phyloP scores from a whole-genome alignment of 116 monocot genomes.

The Trichopus zeylanicus region DNA sequence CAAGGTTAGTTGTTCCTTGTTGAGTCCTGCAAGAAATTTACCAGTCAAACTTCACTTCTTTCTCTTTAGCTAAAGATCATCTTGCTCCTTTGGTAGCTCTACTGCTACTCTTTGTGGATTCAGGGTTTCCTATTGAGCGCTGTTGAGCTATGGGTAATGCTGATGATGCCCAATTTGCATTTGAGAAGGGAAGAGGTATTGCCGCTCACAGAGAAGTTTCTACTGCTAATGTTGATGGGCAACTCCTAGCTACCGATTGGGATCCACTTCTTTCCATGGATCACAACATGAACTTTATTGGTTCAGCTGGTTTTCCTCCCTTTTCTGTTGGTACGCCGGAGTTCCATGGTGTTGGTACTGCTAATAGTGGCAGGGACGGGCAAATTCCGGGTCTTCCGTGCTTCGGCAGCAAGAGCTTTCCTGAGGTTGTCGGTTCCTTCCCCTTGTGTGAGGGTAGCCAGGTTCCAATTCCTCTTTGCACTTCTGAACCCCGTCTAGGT shows the following conservation, averaged over 20 bases:
- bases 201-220: conserved; percentile 13
- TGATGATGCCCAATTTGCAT: conserved; percentile 4
- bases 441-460: no score
- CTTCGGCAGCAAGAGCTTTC: conserved; percentile 18
- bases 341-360: conserved; percentile 12
- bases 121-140: no score
- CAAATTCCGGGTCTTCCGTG: conserved; percentile 11
- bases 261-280: conserved; percentile 17
- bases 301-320: conserved; percentile 6
- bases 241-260: conserved; percentile 29
- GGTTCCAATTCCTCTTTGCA: background rate
- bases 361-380: conserved; percentile 9
- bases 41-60: conserved; percentile 30
- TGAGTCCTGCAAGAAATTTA: conserved; percentile 58
- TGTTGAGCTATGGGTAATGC: background rate
- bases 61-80: conserved; percentile 30
- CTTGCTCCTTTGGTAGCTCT: conserved; percentile 13
- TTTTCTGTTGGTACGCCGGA: conserved; percentile 14
- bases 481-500: background rate
- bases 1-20: conserved; percentile 51
- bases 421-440: conserved; percentile 19
- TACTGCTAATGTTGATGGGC: conserved; percentile 21
- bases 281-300: conserved; percentile 19
- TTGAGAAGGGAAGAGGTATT: conserved; percentile 5
- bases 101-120: background rate